phyloP scores from a whole-genome alignment of 139 green algal species.

The Pleodorina starrii region DNA sequence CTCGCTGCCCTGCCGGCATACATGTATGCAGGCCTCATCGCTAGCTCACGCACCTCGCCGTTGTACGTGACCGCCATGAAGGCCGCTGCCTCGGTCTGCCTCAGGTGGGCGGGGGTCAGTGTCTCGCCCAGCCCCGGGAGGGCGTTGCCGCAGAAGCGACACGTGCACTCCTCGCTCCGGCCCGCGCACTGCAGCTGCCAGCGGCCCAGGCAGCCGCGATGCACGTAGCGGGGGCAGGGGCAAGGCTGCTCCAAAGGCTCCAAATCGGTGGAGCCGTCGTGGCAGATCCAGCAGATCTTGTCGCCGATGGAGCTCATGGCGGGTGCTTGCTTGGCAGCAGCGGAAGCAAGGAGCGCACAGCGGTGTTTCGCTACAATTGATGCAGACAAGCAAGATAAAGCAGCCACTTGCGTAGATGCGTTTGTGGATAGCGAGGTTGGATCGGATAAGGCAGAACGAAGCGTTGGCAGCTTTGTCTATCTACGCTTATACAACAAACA shows the following conservation, averaged over 20 bases:
- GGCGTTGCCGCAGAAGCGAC: conserved; percentile 1
- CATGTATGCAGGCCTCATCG: too few species aligned
- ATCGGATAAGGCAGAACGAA: too few species aligned
- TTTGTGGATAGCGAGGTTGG: too few species aligned
- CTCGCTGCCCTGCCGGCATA: too few species aligned
- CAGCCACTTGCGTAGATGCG: too few species aligned
- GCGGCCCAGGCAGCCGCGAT: conserved; percentile 8
- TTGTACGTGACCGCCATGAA: conserved; percentile 35
- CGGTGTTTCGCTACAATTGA: too few species aligned
- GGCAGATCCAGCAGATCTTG: conserved; percentile 33
- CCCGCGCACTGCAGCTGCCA: conserved; percentile 24
- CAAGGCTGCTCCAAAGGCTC: conserved; percentile 1
- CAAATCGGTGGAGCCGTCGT: neutral
- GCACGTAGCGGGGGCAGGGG: conserved; percentile 8
- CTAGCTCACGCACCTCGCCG: conserved; percentile 8
- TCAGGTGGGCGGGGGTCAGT: neutral
- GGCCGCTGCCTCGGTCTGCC: neutral
- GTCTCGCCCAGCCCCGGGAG: neutral
- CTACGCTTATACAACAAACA: too few species aligned
- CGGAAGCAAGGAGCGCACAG: too few species aligned
- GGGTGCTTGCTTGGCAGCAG: too few species aligned
- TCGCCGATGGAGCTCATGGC: neutral
- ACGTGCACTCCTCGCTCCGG: conserved; percentile 8
- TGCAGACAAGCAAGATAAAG: too few species aligned
- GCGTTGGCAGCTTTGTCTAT: too few species aligned